These are phyloP conservation scores for Candida qinlingensis DNA, from an alignment of 805 yeast genomes.

Conservation along the genomic window DNA sequence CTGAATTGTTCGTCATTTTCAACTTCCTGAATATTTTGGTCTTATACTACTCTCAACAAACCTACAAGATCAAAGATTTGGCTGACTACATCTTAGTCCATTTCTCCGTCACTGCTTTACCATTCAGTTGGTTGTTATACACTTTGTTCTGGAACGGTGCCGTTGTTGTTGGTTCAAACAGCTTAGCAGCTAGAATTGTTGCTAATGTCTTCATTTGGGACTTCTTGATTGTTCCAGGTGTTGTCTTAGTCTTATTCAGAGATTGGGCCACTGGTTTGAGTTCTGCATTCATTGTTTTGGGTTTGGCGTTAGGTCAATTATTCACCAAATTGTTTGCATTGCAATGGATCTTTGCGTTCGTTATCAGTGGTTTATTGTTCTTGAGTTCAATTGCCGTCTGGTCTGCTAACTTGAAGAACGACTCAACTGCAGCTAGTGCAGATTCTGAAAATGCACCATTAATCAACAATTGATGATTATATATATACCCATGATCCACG, in stretches of 20 bases:
- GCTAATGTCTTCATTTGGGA: constrained; percentile 79
- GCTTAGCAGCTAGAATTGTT: constrained; percentile 55
- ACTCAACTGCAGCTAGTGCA: not conserved
- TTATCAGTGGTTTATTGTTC: constrained; percentile 54
- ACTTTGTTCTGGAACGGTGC: constrained; percentile 86
- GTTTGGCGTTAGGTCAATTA: constrained; percentile 67
- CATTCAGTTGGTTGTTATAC: constrained; percentile 69
- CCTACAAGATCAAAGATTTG: constrained; percentile 49
- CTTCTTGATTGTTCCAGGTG: constrained; percentile 59
- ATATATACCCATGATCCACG: not conserved
- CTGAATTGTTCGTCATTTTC: constrained; percentile 52
- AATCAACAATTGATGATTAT: constrained; percentile 24
- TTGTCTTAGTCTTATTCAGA: constrained; percentile 50
- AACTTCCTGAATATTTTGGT: constrained; percentile 56
- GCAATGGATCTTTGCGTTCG: constrained; percentile 82
- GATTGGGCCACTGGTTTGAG: constrained; percentile 71
- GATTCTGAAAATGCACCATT: constrained; percentile 35
- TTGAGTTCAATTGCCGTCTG: constrained; percentile 44
- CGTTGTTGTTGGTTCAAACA: constrained; percentile 44
- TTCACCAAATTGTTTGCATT: constrained; percentile 65
- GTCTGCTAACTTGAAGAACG: constrained; percentile 27
- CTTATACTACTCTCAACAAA: constrained; percentile 48
- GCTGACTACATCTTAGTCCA: constrained; percentile 55
- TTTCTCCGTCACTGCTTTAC: constrained; percentile 61
- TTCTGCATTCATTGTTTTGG: constrained; percentile 53